phyloP scores from a whole-genome alignment of 2,329 filamentous ascomycete genomes.

The Paracamarosporium sp. region DNA sequence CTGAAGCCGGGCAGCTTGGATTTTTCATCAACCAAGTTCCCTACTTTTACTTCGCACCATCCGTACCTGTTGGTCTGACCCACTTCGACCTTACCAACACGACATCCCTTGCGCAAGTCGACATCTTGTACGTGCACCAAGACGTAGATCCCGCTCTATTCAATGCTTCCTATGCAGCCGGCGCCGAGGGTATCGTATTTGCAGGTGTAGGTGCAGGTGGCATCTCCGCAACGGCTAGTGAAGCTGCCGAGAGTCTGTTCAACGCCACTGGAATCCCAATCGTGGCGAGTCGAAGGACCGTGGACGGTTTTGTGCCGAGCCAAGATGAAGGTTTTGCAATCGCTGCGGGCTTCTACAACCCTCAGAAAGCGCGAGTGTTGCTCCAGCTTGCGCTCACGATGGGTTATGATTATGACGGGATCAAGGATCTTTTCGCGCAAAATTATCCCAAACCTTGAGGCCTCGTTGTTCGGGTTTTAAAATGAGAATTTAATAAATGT shows the following conservation, averaged over 20 bases:
- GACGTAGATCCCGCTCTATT: constrained; percentile 59
- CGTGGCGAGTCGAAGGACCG: constrained; percentile 59
- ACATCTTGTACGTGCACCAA: constrained; percentile 64
- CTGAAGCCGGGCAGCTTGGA: constrained; percentile 63
- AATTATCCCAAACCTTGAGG: constrained; percentile 34
- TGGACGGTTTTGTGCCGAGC: constrained; percentile 59
- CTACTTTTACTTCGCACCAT: constrained; percentile 65
- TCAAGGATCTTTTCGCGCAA: constrained; percentile 46
- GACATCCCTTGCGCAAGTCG: constrained; percentile 62
- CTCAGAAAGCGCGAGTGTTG: constrained; percentile 62
- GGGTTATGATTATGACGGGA: constrained; percentile 51
- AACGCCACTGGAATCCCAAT: constrained; percentile 57
- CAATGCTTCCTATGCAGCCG: constrained; percentile 55
- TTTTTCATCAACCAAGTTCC: constrained; percentile 65
- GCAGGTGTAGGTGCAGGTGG: constrained; percentile 64
- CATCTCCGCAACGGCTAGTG: constrained; percentile 35
- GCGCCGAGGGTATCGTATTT: constrained; percentile 62
- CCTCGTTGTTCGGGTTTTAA: neutral
- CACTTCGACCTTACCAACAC: constrained; percentile 47
- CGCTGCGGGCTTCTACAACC: constrained; percentile 62
- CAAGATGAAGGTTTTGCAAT: constrained; percentile 40
- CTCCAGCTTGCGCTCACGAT: constrained; percentile 48
- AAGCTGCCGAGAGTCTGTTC: constrained; percentile 53
- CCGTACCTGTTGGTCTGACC: constrained; percentile 52
- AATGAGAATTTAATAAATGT: neutral